These are phyloP conservation scores for Pyrenula aspistea DNA, from an alignment of 495 filamentous ascomycete genomes.

Conservation along the genomic window DNA sequence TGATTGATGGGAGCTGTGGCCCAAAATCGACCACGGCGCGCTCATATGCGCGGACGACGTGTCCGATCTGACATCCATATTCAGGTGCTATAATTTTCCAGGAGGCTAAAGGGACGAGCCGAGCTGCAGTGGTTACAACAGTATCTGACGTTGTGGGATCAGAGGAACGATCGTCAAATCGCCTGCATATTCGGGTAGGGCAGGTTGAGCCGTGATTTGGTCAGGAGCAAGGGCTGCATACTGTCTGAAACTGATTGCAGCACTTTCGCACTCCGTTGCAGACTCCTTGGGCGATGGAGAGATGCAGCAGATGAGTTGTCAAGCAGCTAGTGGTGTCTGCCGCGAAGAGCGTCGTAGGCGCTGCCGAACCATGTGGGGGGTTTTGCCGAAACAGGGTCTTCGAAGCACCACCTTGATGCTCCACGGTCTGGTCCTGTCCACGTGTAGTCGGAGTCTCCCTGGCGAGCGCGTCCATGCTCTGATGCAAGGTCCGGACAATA, in stretches of 20 bases:
- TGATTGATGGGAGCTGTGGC: not conserved
- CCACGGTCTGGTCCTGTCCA: not conserved
- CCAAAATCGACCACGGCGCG: not conserved
- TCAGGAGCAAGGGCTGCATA: not conserved
- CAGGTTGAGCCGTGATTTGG: not conserved
- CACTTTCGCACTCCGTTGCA: not conserved
- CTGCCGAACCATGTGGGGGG: not conserved
- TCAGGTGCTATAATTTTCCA: not conserved
- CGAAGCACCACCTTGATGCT: not conserved
- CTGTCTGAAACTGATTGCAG: not conserved
- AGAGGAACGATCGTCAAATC: not conserved
- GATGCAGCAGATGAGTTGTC: not conserved
- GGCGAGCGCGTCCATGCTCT: not conserved
- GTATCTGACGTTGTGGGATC: not conserved
- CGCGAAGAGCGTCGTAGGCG: not conserved
- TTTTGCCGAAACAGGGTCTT: not conserved
- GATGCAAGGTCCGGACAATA: not conserved
- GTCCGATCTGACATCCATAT: not conserved
- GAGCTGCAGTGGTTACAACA: not conserved
- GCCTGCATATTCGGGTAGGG: not conserved
- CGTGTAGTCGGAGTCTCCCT: not conserved
- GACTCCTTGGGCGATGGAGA: not conserved
- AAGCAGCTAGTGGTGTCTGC: not conserved
- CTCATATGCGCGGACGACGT: not conserved
- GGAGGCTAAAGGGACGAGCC: not conserved